Evolutionary conservation across 164 flowering plant genomes (phyloP).

Genomic region (Chimonanthus praecox): DNA sequence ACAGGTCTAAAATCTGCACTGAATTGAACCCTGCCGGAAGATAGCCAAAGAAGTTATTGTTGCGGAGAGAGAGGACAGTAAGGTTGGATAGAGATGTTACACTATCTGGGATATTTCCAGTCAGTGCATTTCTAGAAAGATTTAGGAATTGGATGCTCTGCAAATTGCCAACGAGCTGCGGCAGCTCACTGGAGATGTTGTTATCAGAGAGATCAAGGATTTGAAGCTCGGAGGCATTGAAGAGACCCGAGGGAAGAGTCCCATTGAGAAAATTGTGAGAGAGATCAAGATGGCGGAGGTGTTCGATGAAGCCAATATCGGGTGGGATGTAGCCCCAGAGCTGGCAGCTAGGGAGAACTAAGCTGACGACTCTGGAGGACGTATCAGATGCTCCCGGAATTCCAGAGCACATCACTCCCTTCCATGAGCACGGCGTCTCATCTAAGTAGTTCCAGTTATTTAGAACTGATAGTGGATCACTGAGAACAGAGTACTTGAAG

Average conservation of each 20-base stretch:
- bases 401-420: conserved; percentile 50
- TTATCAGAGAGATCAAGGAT: conserved; percentile 61
- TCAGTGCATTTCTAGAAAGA: conserved; percentile 70
- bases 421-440: conserved; percentile 78
- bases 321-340: conserved; percentile 65
- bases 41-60: conserved; percentile 51
- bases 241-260: conserved; percentile 43
- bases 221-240: conserved; percentile 46
- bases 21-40: conserved; percentile 42
- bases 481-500: conserved; percentile 59
- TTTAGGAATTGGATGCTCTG: conserved; percentile 52
- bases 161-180: conserved; percentile 32
- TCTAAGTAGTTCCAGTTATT: conserved; percentile 56
- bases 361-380: conserved; percentile 47
- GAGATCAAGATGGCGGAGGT: conserved; percentile 60
- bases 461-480: conserved; percentile 52
- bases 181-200: conserved; percentile 57
- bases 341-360: conserved; percentile 55
- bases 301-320: conserved; percentile 47
- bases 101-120: conserved; percentile 53
- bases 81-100: conserved; percentile 38
- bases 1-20: conserved; percentile 48
- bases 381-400: conserved; percentile 5
- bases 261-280: conserved; percentile 84
- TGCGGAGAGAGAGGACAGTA: conserved; percentile 47